These are phyloP conservation scores for Ceratobasidium theobromae DNA, from an alignment of 1,284 basidiomycete species.

Conservation along the genomic window DNA sequence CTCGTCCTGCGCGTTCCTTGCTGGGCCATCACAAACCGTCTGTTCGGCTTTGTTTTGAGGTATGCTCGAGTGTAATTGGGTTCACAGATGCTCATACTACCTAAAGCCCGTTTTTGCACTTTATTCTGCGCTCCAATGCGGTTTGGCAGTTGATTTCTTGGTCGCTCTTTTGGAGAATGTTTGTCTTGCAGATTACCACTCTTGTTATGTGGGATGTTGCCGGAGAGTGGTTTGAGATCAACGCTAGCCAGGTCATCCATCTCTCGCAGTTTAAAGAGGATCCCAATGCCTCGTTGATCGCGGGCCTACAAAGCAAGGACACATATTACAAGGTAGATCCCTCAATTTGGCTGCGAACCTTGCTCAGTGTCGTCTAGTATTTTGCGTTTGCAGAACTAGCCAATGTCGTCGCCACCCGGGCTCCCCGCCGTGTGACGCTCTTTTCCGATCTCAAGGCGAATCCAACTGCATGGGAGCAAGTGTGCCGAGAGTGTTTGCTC, in stretches of 20 bases:
- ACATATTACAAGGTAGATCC: slow-evolving; percentile 15
- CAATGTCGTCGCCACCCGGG: slow-evolving; percentile 15
- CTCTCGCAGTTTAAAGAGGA: slow-evolving; percentile 28
- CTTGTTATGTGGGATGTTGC: slow-evolving; percentile 21
- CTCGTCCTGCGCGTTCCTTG: not conserved
- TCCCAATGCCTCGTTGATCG: slow-evolving; percentile 21
- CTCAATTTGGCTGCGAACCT: not conserved
- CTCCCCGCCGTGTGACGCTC: slow-evolving; percentile 8
- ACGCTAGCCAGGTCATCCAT: slow-evolving; percentile 25
- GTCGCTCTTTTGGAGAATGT: slow-evolving; percentile 11
- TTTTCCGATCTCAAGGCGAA: slow-evolving; percentile 35
- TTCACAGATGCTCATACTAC: not conserved
- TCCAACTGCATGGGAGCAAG: slow-evolving; percentile 31
- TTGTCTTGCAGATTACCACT: slow-evolving; percentile 9
- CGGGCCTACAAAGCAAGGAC: slow-evolving; percentile 22
- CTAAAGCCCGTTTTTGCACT: slow-evolving; percentile 27
- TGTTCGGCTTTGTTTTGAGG: slow-evolving; percentile 15
- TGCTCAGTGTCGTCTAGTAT: not conserved
- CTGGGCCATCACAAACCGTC: not conserved
- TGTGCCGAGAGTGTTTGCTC: slow-evolving; percentile 33
- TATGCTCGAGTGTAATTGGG: not conserved
- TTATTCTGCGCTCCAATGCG: not conserved
- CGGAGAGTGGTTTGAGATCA: slow-evolving; percentile 26
- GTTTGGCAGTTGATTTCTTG: slow-evolving; percentile 15
- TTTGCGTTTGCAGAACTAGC: slow-evolving; percentile 29